Base-by-base conservation (phyloP, 2,329 filamentous ascomycete species). In the Microsporum canis region DNA sequence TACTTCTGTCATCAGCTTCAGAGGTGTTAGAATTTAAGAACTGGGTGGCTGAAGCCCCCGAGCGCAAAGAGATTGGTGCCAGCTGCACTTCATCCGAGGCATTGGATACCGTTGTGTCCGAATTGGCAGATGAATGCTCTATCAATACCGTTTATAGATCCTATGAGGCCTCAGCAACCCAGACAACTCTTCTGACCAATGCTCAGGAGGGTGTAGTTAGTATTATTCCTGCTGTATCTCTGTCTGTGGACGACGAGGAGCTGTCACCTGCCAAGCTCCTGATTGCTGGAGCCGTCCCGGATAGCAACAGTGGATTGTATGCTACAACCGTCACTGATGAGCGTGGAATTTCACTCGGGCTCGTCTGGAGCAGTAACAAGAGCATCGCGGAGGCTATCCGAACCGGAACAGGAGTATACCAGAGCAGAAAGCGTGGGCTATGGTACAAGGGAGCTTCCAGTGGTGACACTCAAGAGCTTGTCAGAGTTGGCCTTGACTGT, bases 371-470 rank as follows among this genome's bases (percentile, higher is more conserved):
- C 75, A 96, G 89, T 70, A 84, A 88, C 65, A 89, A 95, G 73
- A 97, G 92, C 71, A 85, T 99, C 38, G 80, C 85, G 6, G 92
- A 95, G 76, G 92, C 92, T 41, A 72, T 99, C 63, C 84, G 84
- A 69, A 95, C 90, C 5, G 86, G 86, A 23, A 80, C 82, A 10
- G 91, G 94, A 36, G 92, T 97, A 41, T 99, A 99, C 73, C 91
- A 96, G 76, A 97, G 92, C 77, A 83, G 94, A 59, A 97, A 96
- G 79, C 84, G 94, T 51, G 94, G 94, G 0, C 76, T 99, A 33
- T 99, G 94, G 94, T 88, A 95, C 75, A 99, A 99, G 78, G 94
- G 94, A 4, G 89, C 91, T 59, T 94, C 88, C 6, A 97, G 92
- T 60, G 94, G 94, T 12, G 91, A 97, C 72, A 89, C 89, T 10